Evolutionary conservation across 2,329 filamentous ascomycete species (phyloP).

Genomic region (Metarhizium guizhouense): DNA sequence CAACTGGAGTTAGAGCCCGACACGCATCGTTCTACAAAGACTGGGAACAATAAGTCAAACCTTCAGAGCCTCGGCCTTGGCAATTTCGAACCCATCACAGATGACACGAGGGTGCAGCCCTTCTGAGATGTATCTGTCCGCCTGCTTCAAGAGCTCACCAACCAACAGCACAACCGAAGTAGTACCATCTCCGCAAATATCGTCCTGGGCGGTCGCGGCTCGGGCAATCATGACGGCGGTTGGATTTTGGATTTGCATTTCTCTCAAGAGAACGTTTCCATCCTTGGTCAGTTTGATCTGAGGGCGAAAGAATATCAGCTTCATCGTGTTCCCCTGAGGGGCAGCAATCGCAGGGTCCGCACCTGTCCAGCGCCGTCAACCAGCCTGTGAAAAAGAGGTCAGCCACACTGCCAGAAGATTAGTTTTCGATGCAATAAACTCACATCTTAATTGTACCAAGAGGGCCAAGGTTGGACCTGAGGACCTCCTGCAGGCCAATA

Average conservation of each 20-base stretch:
- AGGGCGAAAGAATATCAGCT: conserved; percentile 17
- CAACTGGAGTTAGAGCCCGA: background rate
- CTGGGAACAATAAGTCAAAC: conserved; percentile 30
- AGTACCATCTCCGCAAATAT: conserved; percentile 96
- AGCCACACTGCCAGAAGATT: background rate
- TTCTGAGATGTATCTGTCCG: conserved; percentile 90
- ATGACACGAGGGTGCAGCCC: conserved; percentile 95
- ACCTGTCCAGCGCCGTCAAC: conserved; percentile 63
- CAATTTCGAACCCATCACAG: conserved; percentile 95
- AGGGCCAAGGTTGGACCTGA: conserved; percentile 93
- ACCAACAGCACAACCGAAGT: conserved; percentile 93
- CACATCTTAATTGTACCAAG: conserved; percentile 95
- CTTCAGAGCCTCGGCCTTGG: conserved; percentile 86
- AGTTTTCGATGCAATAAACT: background rate
- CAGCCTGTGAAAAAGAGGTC: conserved; percentile 35
- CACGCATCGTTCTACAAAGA: too few species aligned
- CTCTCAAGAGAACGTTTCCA: conserved; percentile 74
- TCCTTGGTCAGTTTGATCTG: conserved; percentile 99
- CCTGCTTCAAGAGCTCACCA: conserved; percentile 95
- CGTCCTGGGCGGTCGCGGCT: conserved; percentile 93
- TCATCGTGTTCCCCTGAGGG: conserved; percentile 16
- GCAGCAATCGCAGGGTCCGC: conserved; percentile 22
- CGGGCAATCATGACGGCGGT: conserved; percentile 79
- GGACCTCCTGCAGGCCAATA: conserved; percentile 85
- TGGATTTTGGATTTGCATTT: conserved; percentile 96